phyloP scores from a whole-genome alignment of 2,329 filamentous ascomycete species.

The Fusarium redolens region DNA sequence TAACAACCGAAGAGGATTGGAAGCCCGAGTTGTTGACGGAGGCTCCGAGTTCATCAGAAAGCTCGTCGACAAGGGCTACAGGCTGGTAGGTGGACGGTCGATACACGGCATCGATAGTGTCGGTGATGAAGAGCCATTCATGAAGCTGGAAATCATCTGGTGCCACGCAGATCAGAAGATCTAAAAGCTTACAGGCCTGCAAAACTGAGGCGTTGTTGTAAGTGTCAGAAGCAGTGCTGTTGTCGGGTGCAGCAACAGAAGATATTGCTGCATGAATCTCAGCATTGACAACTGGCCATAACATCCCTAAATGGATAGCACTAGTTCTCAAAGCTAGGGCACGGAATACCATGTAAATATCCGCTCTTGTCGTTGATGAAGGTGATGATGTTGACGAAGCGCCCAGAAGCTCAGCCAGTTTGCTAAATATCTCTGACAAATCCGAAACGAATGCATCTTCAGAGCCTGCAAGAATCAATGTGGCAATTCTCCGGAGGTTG shows the following conservation, averaged over 20 bases:
- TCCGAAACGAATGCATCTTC: slow-evolving; percentile 85
- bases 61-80: slow-evolving; percentile 83
- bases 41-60: slow-evolving; percentile 79
- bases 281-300: slow-evolving; percentile 91
- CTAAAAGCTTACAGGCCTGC: slow-evolving; percentile 93
- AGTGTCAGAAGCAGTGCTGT: slow-evolving; percentile 72
- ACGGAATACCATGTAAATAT: slow-evolving; percentile 89
- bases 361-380: slow-evolving; percentile 87
- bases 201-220: slow-evolving; percentile 83
- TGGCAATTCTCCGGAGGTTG: slow-evolving; percentile 83
- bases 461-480: slow-evolving; percentile 80
- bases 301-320: slow-evolving; percentile 79
- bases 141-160: slow-evolving; percentile 98
- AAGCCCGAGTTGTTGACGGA: slow-evolving; percentile 48
- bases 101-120: slow-evolving; percentile 96
- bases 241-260: slow-evolving; percentile 75
- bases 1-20: slow-evolving; percentile 53
- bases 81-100: slow-evolving; percentile 76
- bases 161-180: slow-evolving; percentile 84
- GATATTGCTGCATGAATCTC: slow-evolving; percentile 85
- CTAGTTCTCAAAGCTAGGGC: slow-evolving; percentile 84
- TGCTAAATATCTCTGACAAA: slow-evolving; percentile 79
- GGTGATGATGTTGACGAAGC: slow-evolving; percentile 91
- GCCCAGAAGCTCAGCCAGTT: slow-evolving; percentile 84
- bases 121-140: slow-evolving; percentile 97